phyloP scores from a whole-genome alignment of 768 basidiomycete genomes.

The Serpula lacrymans region DNA sequence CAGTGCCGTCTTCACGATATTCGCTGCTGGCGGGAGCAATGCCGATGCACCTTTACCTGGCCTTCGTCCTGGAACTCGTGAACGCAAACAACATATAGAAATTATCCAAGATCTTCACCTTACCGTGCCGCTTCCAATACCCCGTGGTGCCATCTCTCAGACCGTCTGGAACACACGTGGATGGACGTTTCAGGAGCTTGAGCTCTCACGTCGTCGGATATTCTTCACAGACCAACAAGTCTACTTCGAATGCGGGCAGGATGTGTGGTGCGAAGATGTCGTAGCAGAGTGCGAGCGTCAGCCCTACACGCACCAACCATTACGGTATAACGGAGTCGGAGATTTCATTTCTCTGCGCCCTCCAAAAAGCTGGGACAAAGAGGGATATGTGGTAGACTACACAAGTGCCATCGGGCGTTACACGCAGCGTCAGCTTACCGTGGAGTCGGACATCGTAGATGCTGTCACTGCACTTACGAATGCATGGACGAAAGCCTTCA shows the following conservation, averaged over 20 bases:
- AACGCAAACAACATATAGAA: conserved; percentile 12
- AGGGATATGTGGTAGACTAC: too few relatives aligned
- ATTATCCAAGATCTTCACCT: conserved; percentile 19
- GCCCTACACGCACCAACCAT: too few relatives aligned
- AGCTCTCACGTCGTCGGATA: conserved; percentile 18
- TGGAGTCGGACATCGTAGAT: conserved; percentile 12
- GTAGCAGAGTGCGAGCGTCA: conserved; percentile 12
- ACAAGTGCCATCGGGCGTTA: conserved; percentile 9
- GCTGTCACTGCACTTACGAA: conserved; percentile 10
- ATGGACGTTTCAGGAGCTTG: conserved; percentile 20
- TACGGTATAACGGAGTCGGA: too few relatives aligned
- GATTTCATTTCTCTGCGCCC: too few relatives aligned
- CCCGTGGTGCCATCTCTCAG: conserved; percentile 2
- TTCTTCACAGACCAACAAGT: conserved; percentile 18
- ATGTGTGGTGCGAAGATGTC: conserved; percentile 21
- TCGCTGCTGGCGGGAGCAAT: conserved; percentile 15
- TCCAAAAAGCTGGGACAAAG: too few relatives aligned
- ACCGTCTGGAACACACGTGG: conserved; percentile 17
- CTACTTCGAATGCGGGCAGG: conserved; percentile 18
- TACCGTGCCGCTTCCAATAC: conserved; percentile 14
- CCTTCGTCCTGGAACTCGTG: conserved; percentile 8
- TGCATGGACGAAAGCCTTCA: not conserved
- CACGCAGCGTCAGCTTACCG: conserved; percentile 9
- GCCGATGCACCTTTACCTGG: conserved; percentile 13
- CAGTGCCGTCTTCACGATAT: conserved; percentile 12